Base-by-base conservation (phyloP, 148 eudicot genomes). In the Rhododendron kiyosumense region DNA sequence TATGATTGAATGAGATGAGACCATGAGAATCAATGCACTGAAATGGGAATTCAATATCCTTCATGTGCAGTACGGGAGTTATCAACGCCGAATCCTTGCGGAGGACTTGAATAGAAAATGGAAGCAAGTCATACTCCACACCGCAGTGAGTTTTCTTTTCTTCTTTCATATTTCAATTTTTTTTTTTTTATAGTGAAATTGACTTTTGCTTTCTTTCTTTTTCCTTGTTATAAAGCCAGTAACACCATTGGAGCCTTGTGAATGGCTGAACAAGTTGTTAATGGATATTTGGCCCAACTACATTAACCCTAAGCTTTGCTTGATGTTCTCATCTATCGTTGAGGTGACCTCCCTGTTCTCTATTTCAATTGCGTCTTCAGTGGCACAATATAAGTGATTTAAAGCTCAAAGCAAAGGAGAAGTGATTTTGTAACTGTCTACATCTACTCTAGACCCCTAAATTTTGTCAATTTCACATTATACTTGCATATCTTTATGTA, bases 181-280 rank as follows among this genome's bases (percentile, higher is more conserved):
- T 24, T 45, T 61, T 24, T 61, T 78, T 46, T 54, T 4, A 54
- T 9, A 57, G 46, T 43, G 2, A 54, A 22, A 28, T 74, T 81
- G 78, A 78, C 76, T 30, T 49, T 83, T 26, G 34, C 71, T 78
- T 28, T 69, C 17, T 46, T 85, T 36, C 85, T 41, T 41, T 61
- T 15, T 5, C 45, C 17, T 80, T 79, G 26, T 80, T 90, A 34
- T 82, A 45, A 93, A 97, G 99, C 94, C 96, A 71, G 89, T 88
- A 61, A 97, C 99, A 82, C 96, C 99, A 43, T 82, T 94, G 91
- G 99, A 97, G 87, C 97, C 93, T 84, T 97, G 98, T 89, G 96
- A 94, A 87, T 97, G 99, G 99, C 92, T 97, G 86, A 95, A 96
- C 93, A 97, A 94, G 93, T 91, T 97, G 85, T 82, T 97, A 79